Evolutionary conservation across 495 filamentous ascomycete genomes (phyloP).

Genomic region (Xylaria cubensis): DNA sequence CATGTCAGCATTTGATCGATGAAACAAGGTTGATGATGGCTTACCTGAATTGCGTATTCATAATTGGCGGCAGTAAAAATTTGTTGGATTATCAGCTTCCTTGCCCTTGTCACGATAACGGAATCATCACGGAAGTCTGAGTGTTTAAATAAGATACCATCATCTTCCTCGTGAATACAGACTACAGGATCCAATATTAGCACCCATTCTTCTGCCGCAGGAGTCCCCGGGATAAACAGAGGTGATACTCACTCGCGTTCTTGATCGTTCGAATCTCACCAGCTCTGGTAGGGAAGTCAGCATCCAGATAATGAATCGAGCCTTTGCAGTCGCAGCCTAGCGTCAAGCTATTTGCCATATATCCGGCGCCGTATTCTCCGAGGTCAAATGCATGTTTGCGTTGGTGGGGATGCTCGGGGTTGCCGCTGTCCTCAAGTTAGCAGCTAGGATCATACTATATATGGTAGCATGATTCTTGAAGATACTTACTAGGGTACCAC

Average conservation of each 20-base stretch:
- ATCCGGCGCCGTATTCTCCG: conserved; percentile 92
- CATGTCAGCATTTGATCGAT: conserved; percentile 18
- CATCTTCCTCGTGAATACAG: conserved; percentile 96
- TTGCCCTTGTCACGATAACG: conserved; percentile 82
- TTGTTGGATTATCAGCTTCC: conserved; percentile 88
- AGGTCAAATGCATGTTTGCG: conserved; percentile 95
- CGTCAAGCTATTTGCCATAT: conserved; percentile 92
- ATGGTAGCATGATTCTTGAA: neutral
- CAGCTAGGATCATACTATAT: neutral
- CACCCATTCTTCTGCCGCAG: neutral
- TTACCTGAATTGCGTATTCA: conserved; percentile 76
- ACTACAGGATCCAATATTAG: conserved; percentile 49
- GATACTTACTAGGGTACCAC: conserved; percentile 78
- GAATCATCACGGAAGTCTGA: conserved; percentile 93
- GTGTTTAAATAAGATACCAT: conserved; percentile 94
- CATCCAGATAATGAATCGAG: conserved; percentile 87
- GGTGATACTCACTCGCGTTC: conserved; percentile 63
- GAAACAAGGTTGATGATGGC: neutral
- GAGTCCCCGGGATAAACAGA: neutral
- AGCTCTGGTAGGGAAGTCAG: conserved; percentile 81
- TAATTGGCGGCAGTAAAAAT: conserved; percentile 98
- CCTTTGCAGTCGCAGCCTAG: conserved; percentile 97
- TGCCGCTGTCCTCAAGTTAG: conserved; percentile 56
- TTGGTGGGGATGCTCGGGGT: conserved; percentile 91
- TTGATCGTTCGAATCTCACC: conserved; percentile 82